These are phyloP conservation scores for Candida montana DNA, from an alignment of 805 yeast genomes.

Conservation along the genomic window DNA sequence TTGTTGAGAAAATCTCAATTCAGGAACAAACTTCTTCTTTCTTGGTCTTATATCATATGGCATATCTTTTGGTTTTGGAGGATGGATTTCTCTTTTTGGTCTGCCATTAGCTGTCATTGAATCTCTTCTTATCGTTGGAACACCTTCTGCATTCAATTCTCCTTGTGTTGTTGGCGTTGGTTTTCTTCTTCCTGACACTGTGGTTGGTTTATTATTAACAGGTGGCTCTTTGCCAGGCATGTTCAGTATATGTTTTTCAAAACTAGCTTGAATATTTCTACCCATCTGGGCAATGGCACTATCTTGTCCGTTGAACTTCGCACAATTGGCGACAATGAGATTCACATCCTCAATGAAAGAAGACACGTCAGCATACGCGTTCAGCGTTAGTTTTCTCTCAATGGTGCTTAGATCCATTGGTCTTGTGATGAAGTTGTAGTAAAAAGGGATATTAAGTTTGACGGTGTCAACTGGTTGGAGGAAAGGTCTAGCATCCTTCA, in stretches of 20 bases:
- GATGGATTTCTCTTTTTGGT: slow-evolving; percentile 94
- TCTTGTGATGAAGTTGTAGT: slow-evolving; percentile 71
- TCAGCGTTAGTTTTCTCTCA: slow-evolving; percentile 66
- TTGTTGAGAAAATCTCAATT: slow-evolving; percentile 78
- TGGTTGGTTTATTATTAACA: slow-evolving; percentile 5
- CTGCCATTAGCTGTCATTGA: slow-evolving; percentile 63
- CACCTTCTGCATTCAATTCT: slow-evolving; percentile 38
- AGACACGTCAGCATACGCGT: slow-evolving; percentile 67
- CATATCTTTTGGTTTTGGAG: slow-evolving; percentile 91
- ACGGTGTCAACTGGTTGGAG: slow-evolving; percentile 84
- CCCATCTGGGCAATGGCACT: slow-evolving; percentile 90
- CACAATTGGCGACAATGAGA: slow-evolving; percentile 79
- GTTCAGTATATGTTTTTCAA: slow-evolving; percentile 87
- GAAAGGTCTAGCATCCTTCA: slow-evolving; percentile 91
- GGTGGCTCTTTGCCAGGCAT: slow-evolving; percentile 66
- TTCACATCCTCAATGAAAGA: slow-evolving; percentile 74
- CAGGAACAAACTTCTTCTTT: slow-evolving; percentile 86
- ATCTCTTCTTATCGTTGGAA: slow-evolving; percentile 69
- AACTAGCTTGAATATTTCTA: slow-evolving; percentile 80
- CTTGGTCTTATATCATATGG: slow-evolving; percentile 89
- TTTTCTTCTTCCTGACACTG: slow-evolving; percentile 18
- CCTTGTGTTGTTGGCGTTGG: slow-evolving; percentile 25
- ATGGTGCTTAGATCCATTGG: slow-evolving; percentile 96
- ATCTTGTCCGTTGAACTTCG: slow-evolving; percentile 76
- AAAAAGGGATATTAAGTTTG: slow-evolving; percentile 84